phyloP scores from a whole-genome alignment of 306 rosid species.

The Sindora glabra region DNA sequence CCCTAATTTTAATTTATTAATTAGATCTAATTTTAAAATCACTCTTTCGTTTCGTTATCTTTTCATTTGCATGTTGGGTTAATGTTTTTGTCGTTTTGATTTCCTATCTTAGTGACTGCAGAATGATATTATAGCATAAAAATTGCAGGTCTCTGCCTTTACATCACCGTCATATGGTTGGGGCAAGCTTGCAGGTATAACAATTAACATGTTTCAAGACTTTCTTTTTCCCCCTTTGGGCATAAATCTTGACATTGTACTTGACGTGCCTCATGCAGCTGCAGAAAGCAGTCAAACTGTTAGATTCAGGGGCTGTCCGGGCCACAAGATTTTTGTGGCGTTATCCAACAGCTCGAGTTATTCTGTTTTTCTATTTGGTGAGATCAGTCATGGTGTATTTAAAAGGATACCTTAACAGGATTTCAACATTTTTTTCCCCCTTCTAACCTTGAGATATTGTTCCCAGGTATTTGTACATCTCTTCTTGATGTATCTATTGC shows the following conservation, averaged over 20 bases:
- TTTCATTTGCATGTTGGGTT: background rate
- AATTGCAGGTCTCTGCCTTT: slow-evolving; percentile 77
- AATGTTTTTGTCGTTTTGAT: slow-evolving; percentile 3
- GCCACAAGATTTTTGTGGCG: slow-evolving; percentile 98
- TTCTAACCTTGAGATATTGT: slow-evolving; percentile 29
- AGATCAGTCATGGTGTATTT: slow-evolving; percentile 22
- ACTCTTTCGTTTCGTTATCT: background rate
- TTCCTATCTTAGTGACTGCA: slow-evolving; percentile 1
- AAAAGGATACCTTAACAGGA: no score
- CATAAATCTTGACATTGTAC: slow-evolving; percentile 15
- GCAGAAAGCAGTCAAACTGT: slow-evolving; percentile 86
- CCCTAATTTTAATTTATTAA: no score
- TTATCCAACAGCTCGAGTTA: slow-evolving; percentile 83
- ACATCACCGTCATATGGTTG: slow-evolving; percentile 88
- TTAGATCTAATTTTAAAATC: background rate
- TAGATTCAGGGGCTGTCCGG: slow-evolving; percentile 93
- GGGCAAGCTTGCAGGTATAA: slow-evolving; percentile 77
- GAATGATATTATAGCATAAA: slow-evolving; percentile 16
- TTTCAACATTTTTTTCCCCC: background rate
- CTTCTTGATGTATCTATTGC: slow-evolving; percentile 93
- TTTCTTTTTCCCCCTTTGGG: background rate
- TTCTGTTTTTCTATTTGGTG: slow-evolving; percentile 80
- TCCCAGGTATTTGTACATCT: slow-evolving; percentile 91
- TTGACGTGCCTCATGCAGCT: slow-evolving; percentile 45
- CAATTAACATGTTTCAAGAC: background rate